Base-by-base conservation (phyloP, 2,329 filamentous ascomycete genomes). In the Cadophora gregata region DNA sequence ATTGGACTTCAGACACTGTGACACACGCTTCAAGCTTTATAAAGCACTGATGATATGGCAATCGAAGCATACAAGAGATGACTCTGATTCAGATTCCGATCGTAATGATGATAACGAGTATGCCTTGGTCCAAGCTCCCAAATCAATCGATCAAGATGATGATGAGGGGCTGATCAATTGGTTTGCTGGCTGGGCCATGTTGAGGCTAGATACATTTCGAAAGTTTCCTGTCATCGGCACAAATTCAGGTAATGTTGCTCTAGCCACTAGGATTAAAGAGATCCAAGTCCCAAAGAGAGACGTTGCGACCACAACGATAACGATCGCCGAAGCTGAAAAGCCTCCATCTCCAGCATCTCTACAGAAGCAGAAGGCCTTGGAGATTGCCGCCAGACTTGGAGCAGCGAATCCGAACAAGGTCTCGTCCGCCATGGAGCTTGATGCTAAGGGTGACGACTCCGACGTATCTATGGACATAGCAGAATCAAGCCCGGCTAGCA, bases 91-190 rank as follows among this genome's bases (percentile, higher is more conserved):
- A 14, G 66, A 67, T 16, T 64, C 59, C 19, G 24, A 58, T 4
- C 60, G 68, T 56, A 68, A 70, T 12, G 60, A 51, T 16, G 62
- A 69, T 29, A 12, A 29, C n/a, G 73, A 77, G 7, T 75, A 73
- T 25, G 78, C 81, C 3, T 71, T 88, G 6, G 73, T 84, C 1
- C 83, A 81, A 73, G 84, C 83, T 0, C 81, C 82, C 16, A 71
- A 78, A 3, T 75, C 69, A 1, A 84, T 90, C 55, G 82, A 88
- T 64, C 79, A 81, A 0, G 85, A 86, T 63, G 86, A 90, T 67
- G 88, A 90, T 72, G 84, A 88, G 72, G 87, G 84, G 65, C 77
- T 90, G 31, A 81, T 89, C 10, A 86, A 88, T 68, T 89, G 85
- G 84, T 90, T 88, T 74, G 86, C 84, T 1, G 85, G 80, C 75